Evolutionary conservation across 2,329 filamentous ascomycete genomes (phyloP), one percentile per base, ranked within the genome.

Genomic region (Fusarium mexicanum): DNA sequence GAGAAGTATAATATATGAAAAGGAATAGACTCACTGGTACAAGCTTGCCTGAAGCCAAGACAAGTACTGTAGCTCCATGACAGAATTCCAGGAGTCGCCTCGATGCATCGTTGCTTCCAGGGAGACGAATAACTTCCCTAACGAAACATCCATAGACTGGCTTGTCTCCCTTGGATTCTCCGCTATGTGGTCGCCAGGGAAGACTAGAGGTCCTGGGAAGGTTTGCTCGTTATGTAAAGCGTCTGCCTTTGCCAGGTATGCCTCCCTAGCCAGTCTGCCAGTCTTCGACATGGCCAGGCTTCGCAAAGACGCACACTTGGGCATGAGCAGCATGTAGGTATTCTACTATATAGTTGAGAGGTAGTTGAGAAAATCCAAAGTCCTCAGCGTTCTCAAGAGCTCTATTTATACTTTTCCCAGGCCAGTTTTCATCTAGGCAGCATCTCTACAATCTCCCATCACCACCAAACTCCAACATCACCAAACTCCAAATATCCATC

Each of bases 181-280:
- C 2, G 87, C 85, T 3, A 93, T 83, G 29, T 89, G 88, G 76
- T 92, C 91, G 6, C 83, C 84, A 0, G 91, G 91, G 1, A 93
- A 81, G 0, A 91, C 82, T 11, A 93, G 78, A 1, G 91, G 90
- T 0, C 83, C 88, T 0, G 90, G 91, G 70, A 91, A 93, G 0
- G 83, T 80, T 4, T 37, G 3, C 1, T 64, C 61, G 33, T 82
- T 72, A 14, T 68, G 68, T 51, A 72, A 43, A 1, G 59, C 31
- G 1, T 48, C 66, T 9, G 77, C 66, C 5, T 71, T 61, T 6
- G 75, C 72, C 50, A 14, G 74, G 8, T 33, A 59, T 26, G 4
- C 9, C 14, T 14, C 8, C 16, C 71, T 73, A 7, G 73, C 72
- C 9, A 78, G 73, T 13, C 78, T 74, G 2, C 81, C 81, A 20